Percentiles rank a stretch among this genome's conserved stretches.
These are phyloP conservation scores for Cadophora luteo-olivacea DNA, from an alignment of 2,329 filamentous ascomycete species.

Conservation along the genomic window DNA sequence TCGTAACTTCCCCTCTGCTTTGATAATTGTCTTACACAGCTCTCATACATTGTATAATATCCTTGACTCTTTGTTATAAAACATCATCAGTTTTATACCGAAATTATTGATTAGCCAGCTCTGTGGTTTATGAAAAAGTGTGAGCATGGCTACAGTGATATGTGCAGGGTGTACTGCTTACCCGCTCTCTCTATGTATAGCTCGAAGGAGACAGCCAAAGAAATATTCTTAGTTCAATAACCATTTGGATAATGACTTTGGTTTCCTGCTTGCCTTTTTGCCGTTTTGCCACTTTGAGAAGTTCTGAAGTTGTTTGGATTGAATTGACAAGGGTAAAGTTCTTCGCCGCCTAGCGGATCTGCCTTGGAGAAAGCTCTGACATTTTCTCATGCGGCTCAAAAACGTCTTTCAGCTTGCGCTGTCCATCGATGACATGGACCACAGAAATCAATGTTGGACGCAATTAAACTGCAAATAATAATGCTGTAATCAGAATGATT, in stretches of 20 bases:
- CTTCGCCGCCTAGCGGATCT: background rate
- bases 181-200: background rate
- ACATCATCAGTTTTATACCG: too few species aligned
- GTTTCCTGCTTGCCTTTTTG: background rate
- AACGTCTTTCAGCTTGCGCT: background rate
- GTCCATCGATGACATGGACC: background rate
- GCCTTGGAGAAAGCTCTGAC: constrained; percentile 9
- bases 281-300: background rate
- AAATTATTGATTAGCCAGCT: too few species aligned
- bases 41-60: too few species aligned
- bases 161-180: background rate
- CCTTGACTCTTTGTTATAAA: too few species aligned
- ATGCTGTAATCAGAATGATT: background rate
- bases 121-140: too few species aligned
- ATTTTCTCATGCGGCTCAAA: constrained; percentile 7
- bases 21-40: too few species aligned
- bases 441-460: background rate
- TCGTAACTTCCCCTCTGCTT: too few species aligned
- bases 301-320: background rate
- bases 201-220: background rate
- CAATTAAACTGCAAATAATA: background rate
- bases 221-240: too few species aligned
- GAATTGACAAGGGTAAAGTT: background rate
- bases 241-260: too few species aligned
- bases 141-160: too few species aligned